These are phyloP conservation scores for Willaertia magna DNA, from an alignment of 208 protist genomes.

Conservation along the genomic window DNA sequence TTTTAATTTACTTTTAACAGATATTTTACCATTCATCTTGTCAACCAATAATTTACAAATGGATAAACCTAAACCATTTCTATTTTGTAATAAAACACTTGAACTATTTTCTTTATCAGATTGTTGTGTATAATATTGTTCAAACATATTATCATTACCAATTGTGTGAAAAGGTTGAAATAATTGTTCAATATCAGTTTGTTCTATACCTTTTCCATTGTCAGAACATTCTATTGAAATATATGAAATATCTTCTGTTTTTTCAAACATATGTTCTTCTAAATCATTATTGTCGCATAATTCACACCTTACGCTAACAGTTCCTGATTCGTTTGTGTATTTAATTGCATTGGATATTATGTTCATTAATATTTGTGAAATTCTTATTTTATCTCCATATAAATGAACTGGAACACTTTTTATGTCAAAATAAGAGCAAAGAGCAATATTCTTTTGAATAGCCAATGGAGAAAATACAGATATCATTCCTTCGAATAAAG, in stretches of 20 bases:
- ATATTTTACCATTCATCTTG: background rate
- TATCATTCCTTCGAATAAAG: background rate
- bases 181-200: background rate
- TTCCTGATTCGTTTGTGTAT: background rate
- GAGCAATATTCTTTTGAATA: background rate
- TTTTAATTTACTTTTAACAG: background rate
- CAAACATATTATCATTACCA: too few species aligned
- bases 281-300: too few species aligned
- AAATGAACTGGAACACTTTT: background rate
- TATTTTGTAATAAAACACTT: background rate
- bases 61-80: background rate
- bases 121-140: background rate
- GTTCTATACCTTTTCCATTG: background rate
- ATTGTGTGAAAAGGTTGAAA: background rate
- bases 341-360: background rate
- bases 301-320: too few species aligned
- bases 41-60: background rate
- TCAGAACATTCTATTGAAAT: background rate
- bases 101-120: background rate
- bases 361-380: background rate
- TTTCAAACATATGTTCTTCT: background rate
- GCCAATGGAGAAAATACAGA: background rate
- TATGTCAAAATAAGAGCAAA: background rate
- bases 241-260: background rate
- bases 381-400: background rate